phyloP scores from a whole-genome alignment of 2,329 filamentous ascomycete genomes.

The Colletotrichum noveboracense region DNA sequence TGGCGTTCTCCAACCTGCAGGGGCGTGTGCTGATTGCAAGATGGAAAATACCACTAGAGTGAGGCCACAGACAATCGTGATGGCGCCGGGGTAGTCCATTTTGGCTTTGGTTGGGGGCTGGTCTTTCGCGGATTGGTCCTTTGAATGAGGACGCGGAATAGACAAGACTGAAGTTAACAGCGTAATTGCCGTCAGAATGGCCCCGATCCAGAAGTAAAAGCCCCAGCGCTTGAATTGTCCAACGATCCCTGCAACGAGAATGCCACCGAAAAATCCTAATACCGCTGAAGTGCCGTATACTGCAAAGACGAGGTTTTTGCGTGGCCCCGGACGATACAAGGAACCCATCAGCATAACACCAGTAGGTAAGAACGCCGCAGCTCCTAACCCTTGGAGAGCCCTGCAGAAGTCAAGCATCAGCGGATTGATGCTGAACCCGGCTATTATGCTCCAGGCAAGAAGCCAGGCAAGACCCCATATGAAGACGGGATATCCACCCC shows the following conservation, averaged over 20 bases:
- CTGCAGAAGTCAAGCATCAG: background rate
- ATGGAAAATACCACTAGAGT: background rate
- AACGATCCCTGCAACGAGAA: background rate
- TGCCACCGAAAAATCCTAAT: background rate
- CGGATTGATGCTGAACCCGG: background rate
- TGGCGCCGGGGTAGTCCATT: background rate
- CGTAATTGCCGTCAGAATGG: background rate
- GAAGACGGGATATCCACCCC: background rate
- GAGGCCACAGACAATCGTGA: background rate
- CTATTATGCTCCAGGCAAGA: background rate
- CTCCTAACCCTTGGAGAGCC: background rate
- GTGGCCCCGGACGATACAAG: background rate
- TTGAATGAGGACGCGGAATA: background rate
- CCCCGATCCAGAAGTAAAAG: background rate
- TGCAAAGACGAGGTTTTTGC: background rate
- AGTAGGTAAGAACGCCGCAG: background rate
- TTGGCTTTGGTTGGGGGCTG: background rate
- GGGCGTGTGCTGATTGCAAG: background rate
- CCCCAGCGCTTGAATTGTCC: background rate
- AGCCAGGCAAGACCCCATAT: background rate
- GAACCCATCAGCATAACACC: background rate
- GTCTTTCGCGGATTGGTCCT: background rate
- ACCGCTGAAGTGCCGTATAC: background rate
- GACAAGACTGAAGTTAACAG: background rate
- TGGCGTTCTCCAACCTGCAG: background rate